Evolutionary conservation across 306 rosid genomes (phyloP), one percentile per base, ranked within the genome.

Genomic region (Senna siamea): DNA sequence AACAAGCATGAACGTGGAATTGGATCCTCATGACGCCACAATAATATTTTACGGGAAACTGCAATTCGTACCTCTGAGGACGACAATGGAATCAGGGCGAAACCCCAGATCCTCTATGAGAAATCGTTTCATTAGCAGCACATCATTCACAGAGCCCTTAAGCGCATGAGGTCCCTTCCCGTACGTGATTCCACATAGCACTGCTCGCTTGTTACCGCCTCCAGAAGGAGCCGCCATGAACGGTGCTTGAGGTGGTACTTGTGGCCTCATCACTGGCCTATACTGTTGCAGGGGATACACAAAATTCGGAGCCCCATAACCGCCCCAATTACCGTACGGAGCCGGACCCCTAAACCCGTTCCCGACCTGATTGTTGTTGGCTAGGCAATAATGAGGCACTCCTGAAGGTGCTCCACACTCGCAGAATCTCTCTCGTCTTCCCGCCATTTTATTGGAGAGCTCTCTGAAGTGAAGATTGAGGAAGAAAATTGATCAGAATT

Each of bases 121-220:
- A 43, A 62, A 62, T 3, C 32, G 17, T 62, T 17, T 62, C 68
- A 62, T 62, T 1, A 23, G 68, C 50, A 62, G 30, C 0, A 62
- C 68, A 62, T 62, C 68, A 3, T 37, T 38, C n/a, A 62, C 50
- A 4, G 68, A 38, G 17, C 68, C 68, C 50, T 62, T 38, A 0
- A 62, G 68, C 23, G 68, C 32, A 1, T 62, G 50, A 17, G 17
- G 26, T 37, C 68, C 68, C n/a, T 62, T 62, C 30, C 68, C 17
- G 7, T 62, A 62, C 12, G 68, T 62, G 32, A 62, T 62, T 62
- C 68, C 68, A 5, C 68, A 62, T 4, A 62, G 68, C 68, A 62
- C 22, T 3, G 68, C 68, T 26, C 68, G 41, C 68, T 38, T 62
- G 68, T 62, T 62, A 0, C 47, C 47, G 4, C 44, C 66, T 1